Base-by-base conservation (phyloP, 2,329 filamentous ascomycete genomes). In the Calonectria hongkongensis region DNA sequence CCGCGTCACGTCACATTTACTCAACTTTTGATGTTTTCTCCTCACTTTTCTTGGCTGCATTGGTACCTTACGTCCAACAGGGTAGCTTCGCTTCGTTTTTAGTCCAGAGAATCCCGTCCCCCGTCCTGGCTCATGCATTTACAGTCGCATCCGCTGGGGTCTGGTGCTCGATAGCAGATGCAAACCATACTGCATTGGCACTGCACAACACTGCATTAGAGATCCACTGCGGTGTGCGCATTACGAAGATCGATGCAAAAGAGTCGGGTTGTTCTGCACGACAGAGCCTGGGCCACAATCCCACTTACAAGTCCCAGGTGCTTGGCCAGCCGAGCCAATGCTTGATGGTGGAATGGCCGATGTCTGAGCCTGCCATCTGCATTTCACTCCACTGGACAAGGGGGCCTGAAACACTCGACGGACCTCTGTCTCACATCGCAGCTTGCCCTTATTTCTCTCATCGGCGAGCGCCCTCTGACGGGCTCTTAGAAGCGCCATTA, bases 121-220 rank as follows among this genome's bases (percentile, higher is more conserved):
- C 36, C 54, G 48, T 51, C 65, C 65, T 48, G 21, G 47, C 36
- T 36, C 54, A 39, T 64, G 58, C 70, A 72, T 56, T 68, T 58
- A 48, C 58, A 68, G 56, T 51, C 54, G 65, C 65, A 72, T 66
- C 60, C 51, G 72, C 66, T 58, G 36, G 69, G 68, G 58, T 71
- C 69, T 69, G 48, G 51, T 69, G 50, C 48, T 54, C 60, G 68
- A 72, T 66, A 71, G 64, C 54, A 65, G 69, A 73, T 74, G 68
- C 68, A 74, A 74, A 72, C 69, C 72, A 72, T 66, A n/a, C 69
- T 65, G 65, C 39, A 76, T 63, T 75, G 67, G 58, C 48, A 74
- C 73, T 79, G 78, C 78, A 79, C 74, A 79, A 75, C 75, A 78
- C 67, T 79, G 78, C 78, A 79, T 77, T 74, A 67, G 56, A 69